Conservation (phyloP, 2,329 filamentous ascomycete species). For the Aspergillus pseudonomiae region DNA sequence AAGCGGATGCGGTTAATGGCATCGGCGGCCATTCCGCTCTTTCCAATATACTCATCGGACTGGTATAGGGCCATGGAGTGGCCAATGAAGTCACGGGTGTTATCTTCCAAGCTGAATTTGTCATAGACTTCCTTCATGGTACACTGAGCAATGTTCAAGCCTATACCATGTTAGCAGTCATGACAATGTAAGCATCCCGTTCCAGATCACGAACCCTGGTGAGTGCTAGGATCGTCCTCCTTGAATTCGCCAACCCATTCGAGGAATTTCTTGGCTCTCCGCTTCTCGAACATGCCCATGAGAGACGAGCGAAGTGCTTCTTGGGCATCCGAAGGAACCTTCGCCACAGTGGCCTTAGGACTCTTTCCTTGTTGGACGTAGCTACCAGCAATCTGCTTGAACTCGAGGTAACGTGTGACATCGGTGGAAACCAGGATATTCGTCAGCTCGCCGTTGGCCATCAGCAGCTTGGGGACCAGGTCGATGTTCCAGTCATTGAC, state of each 20-base stretch:
- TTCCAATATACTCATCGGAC: constrained; percentile 81
- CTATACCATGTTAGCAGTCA: constrained; percentile 50
- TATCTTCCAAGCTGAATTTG: constrained; percentile 89
- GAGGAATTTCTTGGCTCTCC: constrained; percentile 92
- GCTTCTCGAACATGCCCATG: constrained; percentile 98
- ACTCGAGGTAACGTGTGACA: constrained; percentile 84
- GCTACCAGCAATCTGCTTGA: constrained; percentile 93
- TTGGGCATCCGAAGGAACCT: constrained; percentile 89
- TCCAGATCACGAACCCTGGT: constrained; percentile 70
- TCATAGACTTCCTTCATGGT: constrained; percentile 99
- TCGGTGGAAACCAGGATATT: constrained; percentile 98
- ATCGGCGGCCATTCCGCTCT: constrained; percentile 74
- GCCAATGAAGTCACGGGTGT: constrained; percentile 93
- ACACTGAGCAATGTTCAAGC: constrained; percentile 74
- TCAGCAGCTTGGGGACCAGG: constrained; percentile 95
- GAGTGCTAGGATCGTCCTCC: constrained; percentile 75
- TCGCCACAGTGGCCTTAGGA: constrained; percentile 88
- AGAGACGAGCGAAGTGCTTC: constrained; percentile 91
- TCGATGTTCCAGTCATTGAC: constrained; percentile 99
- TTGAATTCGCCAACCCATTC: constrained; percentile 93
- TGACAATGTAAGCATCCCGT: not conserved
- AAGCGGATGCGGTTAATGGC: constrained; percentile 89
- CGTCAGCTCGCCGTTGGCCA: constrained; percentile 97
- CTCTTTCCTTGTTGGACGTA: constrained; percentile 88
- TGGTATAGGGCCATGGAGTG: constrained; percentile 97